A percentile compares a stretch with the other conserved stretches of the same genome.
Conservation (phyloP, 176 grass and related monocot species). For the Canna indica region DNA sequence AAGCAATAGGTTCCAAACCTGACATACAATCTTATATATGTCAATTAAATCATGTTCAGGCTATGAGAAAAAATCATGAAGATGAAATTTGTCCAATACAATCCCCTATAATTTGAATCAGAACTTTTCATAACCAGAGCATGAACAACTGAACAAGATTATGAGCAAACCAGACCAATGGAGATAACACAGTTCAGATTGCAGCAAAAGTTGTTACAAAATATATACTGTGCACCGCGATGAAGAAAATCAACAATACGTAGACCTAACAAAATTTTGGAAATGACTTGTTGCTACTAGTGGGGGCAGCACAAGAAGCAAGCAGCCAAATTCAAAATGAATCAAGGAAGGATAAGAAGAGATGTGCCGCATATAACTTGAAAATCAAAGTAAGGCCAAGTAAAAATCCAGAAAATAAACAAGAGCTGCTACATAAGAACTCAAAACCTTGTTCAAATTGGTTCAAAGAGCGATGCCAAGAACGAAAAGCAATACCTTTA, state of each 20-base stretch:
- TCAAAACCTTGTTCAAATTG: not conserved
- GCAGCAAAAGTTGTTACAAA: not conserved
- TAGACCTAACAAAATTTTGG: not conserved
- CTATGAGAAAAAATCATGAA: not conserved
- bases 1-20: not conserved
- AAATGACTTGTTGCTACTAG: not conserved
- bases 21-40: not conserved
- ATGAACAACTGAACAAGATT: too few species aligned
- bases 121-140: too few species aligned
- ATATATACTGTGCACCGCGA: not conserved
- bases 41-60: not conserved
- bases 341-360: not conserved
- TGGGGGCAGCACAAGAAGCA: not conserved
- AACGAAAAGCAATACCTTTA: conserved; percentile 36
- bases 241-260: not conserved
- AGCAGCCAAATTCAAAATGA: not conserved
- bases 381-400: not conserved
- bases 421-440: not conserved
- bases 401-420: not conserved
- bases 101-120: not conserved
- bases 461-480: not conserved
- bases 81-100: not conserved
- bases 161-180: too few species aligned
- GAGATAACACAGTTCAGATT: not conserved
- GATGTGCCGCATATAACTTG: not conserved